These are phyloP conservation scores for Podosphaera xanthii DNA, from an alignment of 2,329 filamentous ascomycete species.

Conservation along the genomic window DNA sequence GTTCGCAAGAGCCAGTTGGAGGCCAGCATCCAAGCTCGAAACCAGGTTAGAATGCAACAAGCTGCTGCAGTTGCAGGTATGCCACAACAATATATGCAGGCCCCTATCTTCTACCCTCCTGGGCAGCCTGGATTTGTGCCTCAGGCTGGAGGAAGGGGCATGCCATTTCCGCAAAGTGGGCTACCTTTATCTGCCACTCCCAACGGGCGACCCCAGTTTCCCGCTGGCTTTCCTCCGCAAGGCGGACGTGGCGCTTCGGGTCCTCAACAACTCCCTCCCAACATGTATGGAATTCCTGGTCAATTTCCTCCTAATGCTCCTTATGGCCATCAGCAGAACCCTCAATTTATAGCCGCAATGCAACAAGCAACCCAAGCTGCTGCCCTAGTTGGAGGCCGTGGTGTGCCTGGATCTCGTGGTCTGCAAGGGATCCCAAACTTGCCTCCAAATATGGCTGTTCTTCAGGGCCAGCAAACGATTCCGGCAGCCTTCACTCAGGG, in stretches of 20 bases:
- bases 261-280: slow-evolving; percentile 69
- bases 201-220: slow-evolving; percentile 69
- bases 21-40: slow-evolving; percentile 96
- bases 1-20: slow-evolving; percentile 98
- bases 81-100: slow-evolving; percentile 70
- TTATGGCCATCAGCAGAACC: slow-evolving; percentile 59
- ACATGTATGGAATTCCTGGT: slow-evolving; percentile 60
- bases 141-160: slow-evolving; percentile 31
- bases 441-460: slow-evolving; percentile 44
- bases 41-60: slow-evolving; percentile 96
- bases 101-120: slow-evolving; percentile 78
- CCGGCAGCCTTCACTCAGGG: slow-evolving; percentile 25
- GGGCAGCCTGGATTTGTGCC: slow-evolving; percentile 50
- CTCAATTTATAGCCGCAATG: slow-evolving; percentile 61
- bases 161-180: slow-evolving; percentile 38
- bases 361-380: slow-evolving; percentile 43
- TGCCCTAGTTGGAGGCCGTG: slow-evolving; percentile 23
- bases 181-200: slow-evolving; percentile 50
- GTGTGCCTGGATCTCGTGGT: slow-evolving; percentile 29
- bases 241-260: slow-evolving; percentile 66
- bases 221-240: slow-evolving; percentile 55
- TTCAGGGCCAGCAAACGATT: slow-evolving; percentile 29
- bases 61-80: slow-evolving; percentile 76
- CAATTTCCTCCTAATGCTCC: slow-evolving; percentile 60
- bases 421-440: slow-evolving; percentile 44